Conservation (phyloP, 1,284 basidiomycete genomes). For the Fomitopsis palustris region DNA sequence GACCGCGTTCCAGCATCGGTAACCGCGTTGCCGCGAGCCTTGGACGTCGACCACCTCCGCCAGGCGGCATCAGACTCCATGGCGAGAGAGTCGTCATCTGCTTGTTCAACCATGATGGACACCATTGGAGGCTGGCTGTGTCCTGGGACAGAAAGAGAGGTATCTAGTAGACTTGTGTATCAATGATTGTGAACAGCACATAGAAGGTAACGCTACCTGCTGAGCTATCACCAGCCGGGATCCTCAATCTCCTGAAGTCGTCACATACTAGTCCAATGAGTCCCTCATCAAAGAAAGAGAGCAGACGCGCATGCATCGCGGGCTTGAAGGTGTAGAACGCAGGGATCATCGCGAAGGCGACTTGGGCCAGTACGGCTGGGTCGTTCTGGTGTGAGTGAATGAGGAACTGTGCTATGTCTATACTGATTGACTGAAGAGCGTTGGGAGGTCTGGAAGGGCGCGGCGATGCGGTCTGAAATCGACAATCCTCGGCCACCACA, state of each 20-base stretch:
- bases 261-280: slow-evolving; percentile 50
- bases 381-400: slow-evolving; percentile 49
- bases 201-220: neutral
- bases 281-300: slow-evolving; percentile 60
- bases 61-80: slow-evolving; percentile 20
- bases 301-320: slow-evolving; percentile 54
- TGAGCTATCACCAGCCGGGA: neutral
- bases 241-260: slow-evolving; percentile 38
- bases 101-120: slow-evolving; percentile 60
- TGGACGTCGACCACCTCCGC: slow-evolving; percentile 32
- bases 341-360: slow-evolving; percentile 62
- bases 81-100: slow-evolving; percentile 29
- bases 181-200: neutral
- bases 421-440: slow-evolving; percentile 55
- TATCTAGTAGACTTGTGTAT: slow-evolving; percentile 8
- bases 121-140: slow-evolving; percentile 29
- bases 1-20: slow-evolving; percentile 37
- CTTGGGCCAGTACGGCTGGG: slow-evolving; percentile 48
- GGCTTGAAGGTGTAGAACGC: slow-evolving; percentile 62
- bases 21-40: slow-evolving; percentile 14
- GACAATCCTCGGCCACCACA: slow-evolving; percentile 64
- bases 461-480: slow-evolving; percentile 51
- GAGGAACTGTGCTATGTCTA: slow-evolving; percentile 64
- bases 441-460: slow-evolving; percentile 62
- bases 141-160: slow-evolving; percentile 11